Base-by-base conservation (phyloP, 176 grass and related monocot species). In the Carex pumila region DNA sequence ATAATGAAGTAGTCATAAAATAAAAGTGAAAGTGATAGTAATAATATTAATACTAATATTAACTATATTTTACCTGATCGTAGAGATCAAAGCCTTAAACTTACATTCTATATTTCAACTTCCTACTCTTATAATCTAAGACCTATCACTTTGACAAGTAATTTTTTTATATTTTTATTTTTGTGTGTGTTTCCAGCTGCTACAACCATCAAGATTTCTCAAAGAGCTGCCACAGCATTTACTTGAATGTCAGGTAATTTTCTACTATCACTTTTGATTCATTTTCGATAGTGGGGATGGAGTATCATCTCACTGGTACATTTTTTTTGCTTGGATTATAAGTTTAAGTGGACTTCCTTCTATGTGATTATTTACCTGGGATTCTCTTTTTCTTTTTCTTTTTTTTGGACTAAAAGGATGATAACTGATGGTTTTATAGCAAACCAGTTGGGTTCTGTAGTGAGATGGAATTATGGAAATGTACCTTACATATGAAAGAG, bases 141-240 rank as follows among this genome's bases (percentile, higher is more conserved):
- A 25, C 25, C 25, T 25, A 25, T 25, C 25, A 25, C 25, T 25
- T 25, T 25, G 25, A 25, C 25, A 30, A 19, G 14, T 45, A n/a
- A n/a, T 36, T 52, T 71, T 45, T 75, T 76, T 87, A n/a, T 87
- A 34, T 79, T 56, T 25, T 25, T 25, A 25, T 25, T 25, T 25
- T 25, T 10, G 45, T 71, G 21, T 86, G 34, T 22, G 65, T 63
- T 80, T 90, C 60, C 85, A 98, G 95, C 89, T 98, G 50, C 75
- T 98, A 81, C 90, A 90, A 74, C 95, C 92, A 72, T 94, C 95
- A 85, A 92, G 95, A 73, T 98, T 98, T 85, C 89, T 98, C 69
- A 90, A 92, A 32, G 95, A 98, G 87, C 92, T 98, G 65, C 90
- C 95, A 49, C 56, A n/a, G 65, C 92, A 91, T 78, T 92, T 98